Conservation (phyloP, 2,329 filamentous ascomycete species). For the Penicillium sp. region DNA sequence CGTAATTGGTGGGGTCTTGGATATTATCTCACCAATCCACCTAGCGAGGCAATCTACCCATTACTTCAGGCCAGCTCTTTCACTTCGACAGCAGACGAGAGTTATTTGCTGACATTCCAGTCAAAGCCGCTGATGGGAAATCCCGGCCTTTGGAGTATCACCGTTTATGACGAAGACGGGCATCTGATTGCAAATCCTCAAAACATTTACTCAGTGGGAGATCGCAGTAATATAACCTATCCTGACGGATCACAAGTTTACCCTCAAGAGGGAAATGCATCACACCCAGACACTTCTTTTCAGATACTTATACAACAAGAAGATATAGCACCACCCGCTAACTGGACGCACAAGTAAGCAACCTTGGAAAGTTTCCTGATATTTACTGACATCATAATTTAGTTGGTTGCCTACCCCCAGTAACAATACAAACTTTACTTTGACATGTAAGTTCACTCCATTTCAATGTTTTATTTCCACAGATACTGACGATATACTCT, state of each 20-base stretch:
- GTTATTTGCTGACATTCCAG: slow-evolving; percentile 21
- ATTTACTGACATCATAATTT: background rate
- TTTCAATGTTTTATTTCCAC: too few species aligned
- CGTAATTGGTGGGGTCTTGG: slow-evolving; percentile 12
- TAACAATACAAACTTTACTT: background rate
- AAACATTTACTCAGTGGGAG: slow-evolving; percentile 22
- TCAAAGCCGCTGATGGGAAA: slow-evolving; percentile 19
- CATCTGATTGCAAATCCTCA: slow-evolving; percentile 23
- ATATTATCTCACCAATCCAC: background rate
- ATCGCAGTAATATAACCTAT: slow-evolving; percentile 24
- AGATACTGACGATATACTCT: too few species aligned
- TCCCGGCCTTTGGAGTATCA: slow-evolving; percentile 27
- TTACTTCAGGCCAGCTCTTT: slow-evolving; percentile 6
- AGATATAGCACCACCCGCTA: slow-evolving; percentile 21
- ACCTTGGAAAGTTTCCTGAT: too few species aligned
- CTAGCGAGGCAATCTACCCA: slow-evolving; percentile 21
- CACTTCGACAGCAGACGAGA: slow-evolving; percentile 16
- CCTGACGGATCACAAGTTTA: slow-evolving; percentile 20
- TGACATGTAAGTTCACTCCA: too few species aligned
- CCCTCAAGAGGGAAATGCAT: background rate
- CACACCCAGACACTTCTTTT: slow-evolving; percentile 16
- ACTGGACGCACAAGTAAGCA: slow-evolving; percentile 21
- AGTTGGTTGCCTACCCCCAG: background rate
- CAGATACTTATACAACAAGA: slow-evolving; percentile 26
- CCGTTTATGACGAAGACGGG: slow-evolving; percentile 21